These are phyloP conservation scores for Oxytropis ochrocephala DNA, from an alignment of 306 rosid genomes.

Conservation along the genomic window DNA sequence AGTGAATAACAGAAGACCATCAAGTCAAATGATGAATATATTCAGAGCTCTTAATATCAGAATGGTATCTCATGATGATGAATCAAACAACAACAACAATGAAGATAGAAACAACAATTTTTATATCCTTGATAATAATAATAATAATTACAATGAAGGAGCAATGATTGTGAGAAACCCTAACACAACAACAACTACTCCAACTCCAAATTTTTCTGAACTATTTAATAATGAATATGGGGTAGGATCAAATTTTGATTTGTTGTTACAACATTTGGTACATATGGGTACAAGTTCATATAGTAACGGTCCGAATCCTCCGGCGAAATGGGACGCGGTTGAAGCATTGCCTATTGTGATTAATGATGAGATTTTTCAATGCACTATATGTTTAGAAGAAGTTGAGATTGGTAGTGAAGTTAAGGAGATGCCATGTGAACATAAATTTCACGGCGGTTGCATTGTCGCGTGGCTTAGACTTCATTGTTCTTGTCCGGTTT, in stretches of 20 bases:
- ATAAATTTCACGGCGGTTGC: constrained; percentile 62
- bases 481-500: constrained; percentile 80
- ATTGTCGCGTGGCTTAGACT: constrained; percentile 73
- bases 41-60: constrained; percentile 23
- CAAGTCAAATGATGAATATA: constrained; percentile 23
- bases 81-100: too few relatives aligned
- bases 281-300: constrained; percentile 56
- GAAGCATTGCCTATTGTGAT: constrained; percentile 57
- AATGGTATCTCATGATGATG: constrained; percentile 14
- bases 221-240: constrained; percentile 35
- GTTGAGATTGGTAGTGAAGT: constrained; percentile 50
- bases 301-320: constrained; percentile 54
- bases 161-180: constrained; percentile 35
- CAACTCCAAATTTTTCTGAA: constrained; percentile 15
- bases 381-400: constrained; percentile 77
- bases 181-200: constrained; percentile 16
- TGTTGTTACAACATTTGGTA: constrained; percentile 60
- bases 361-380: constrained; percentile 44
- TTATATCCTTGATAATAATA: background rate
- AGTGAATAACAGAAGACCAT: constrained; percentile 27
- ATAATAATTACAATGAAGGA: constrained; percentile 20
- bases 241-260: constrained; percentile 60
- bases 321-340: constrained; percentile 59
- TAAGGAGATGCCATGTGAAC: constrained; percentile 82
- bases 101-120: too few relatives aligned